phyloP scores from a whole-genome alignment of 345 rosid genomes.

The Hypericum androsaemum region DNA sequence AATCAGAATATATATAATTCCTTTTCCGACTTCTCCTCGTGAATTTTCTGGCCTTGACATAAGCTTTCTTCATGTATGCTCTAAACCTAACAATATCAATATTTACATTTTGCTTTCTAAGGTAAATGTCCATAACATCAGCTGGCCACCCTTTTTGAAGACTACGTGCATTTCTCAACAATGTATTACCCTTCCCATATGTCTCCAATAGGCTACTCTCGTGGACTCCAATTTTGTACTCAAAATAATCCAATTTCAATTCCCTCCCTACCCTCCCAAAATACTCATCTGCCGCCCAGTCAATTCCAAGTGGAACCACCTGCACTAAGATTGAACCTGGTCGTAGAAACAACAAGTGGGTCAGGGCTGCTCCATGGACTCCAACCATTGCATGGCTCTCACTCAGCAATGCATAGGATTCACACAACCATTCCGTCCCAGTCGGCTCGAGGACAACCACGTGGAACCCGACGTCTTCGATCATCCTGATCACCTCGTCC shows the following conservation, averaged over 20 bases:
- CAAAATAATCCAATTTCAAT: conserved; percentile 36
- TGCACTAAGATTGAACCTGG: conserved; percentile 41
- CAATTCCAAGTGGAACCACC: conserved; percentile 40
- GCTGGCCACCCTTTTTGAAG: conserved; percentile 25
- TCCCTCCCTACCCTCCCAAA: conserved; percentile 30
- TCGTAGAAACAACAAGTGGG: conserved; percentile 44
- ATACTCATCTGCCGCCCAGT: conserved; percentile 35
- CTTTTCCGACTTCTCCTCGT: conserved; percentile 24
- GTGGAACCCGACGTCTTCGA: conserved; percentile 39
- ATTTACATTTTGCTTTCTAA: conserved; percentile 49
- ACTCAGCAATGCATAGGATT: conserved; percentile 31
- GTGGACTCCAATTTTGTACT: conserved; percentile 22
- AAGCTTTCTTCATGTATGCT: conserved; percentile 27
- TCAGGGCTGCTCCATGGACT: conserved; percentile 56
- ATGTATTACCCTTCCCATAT: conserved; percentile 27
- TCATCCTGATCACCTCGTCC: conserved; percentile 11
- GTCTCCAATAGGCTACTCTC: conserved; percentile 49
- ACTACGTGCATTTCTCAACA: conserved; percentile 36
- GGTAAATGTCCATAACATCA: conserved; percentile 38
- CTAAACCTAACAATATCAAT: conserved; percentile 36
- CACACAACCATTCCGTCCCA: conserved; percentile 11
- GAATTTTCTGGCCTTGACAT: conserved; percentile 29
- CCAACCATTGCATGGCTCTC: conserved; percentile 49
- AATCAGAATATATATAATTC: conserved; percentile 20
- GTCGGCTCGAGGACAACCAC: conserved; percentile 30